Evolutionary conservation across 2,329 filamentous ascomycete species (phyloP), one percentile per base, ranked within the genome.

Genomic region (Dactylellina drechsleri): DNA sequence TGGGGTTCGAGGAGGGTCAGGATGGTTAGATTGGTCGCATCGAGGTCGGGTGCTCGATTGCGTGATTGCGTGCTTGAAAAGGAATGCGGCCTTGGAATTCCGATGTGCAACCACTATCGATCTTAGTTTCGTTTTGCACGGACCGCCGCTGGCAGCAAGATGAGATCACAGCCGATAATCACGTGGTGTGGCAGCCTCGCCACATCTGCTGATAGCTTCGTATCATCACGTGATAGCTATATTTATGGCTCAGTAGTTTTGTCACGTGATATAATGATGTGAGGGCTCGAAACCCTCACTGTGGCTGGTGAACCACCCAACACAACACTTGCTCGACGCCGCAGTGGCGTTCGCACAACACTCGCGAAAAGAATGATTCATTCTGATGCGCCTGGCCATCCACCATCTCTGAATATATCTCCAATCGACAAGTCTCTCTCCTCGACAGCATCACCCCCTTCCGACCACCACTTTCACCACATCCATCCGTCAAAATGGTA

Each of bases 401-500:
- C 47, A 56, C 61, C 57, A 43, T n/a, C 70, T 58, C 23, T 58
- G 62, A 57, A 61, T 60, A 67, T 58, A 74, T 67, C 62, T 60
- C 56, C 64, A 73, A 74, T 66, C 62, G 52, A 66, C 62, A 62
- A 64, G 49, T 49, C 57, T 36, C 62, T 49, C 23, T 47, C 43
- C 31, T 31, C 36, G 62, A 61, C 31, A 66, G 41, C 49, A 73
- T 65, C 61, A 56, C 58, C 23, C 49, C 26, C 61, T 57, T 57
- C 62, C 70, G 70, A 62, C 62, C 41, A 36, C 12, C 53, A 41
- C 23, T 49, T 36, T 36, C 52, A 41, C 28, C 36, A 50, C 62
- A 66, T 66, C 57, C 62, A 74, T 74, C 58, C 70, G 62, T 53
- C 70, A 74, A 74, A 66, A 74, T 74, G 70, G 70, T 74, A 74